phyloP scores from a whole-genome alignment of 2,329 filamentous ascomycete species.

The Setomelanomma holmii region DNA sequence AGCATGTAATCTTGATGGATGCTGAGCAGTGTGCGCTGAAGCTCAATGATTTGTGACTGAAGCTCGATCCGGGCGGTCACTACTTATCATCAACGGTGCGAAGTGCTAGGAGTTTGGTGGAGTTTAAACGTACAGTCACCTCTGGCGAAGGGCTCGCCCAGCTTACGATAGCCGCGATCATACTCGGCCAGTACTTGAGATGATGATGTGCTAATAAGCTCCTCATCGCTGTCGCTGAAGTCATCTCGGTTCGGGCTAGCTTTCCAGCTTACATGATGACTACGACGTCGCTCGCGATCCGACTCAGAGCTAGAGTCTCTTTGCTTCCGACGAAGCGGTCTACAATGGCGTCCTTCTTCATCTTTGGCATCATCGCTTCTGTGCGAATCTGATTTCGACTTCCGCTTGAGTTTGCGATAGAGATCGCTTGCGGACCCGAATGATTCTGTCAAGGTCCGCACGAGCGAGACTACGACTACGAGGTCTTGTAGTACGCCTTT shows the following conservation, averaged over 20 bases:
- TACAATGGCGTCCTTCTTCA: constrained; percentile 3
- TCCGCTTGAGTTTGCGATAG: constrained; percentile 39
- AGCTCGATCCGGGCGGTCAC: constrained; percentile 39
- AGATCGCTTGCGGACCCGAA: constrained; percentile 41
- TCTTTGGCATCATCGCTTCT: constrained; percentile 22
- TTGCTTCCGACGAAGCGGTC: constrained; percentile 10
- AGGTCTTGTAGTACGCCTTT: constrained; percentile 33
- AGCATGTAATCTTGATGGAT: constrained; percentile 38
- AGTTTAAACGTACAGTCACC: constrained; percentile 39
- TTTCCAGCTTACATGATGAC: constrained; percentile 16
- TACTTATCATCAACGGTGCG: no score
- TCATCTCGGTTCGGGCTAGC: constrained; percentile 21
- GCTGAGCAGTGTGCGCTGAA: constrained; percentile 38
- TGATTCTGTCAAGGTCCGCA: constrained; percentile 35
- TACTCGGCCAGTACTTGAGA: constrained; percentile 36
- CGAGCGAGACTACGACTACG: constrained; percentile 40
- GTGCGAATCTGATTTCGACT: constrained; percentile 18
- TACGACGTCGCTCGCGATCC: constrained; percentile 11
- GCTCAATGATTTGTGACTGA: constrained; percentile 40
- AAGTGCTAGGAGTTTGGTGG: no score
- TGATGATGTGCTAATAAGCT: constrained; percentile 33
- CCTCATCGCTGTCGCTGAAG: constrained; percentile 36
- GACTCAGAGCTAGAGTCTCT: constrained; percentile 26
- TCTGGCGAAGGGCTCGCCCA: constrained; percentile 39
- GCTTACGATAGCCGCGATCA: constrained; percentile 34